A percentile compares a stretch with the other conserved stretches of the same genome.
Evolutionary conservation across 176 grass and related monocot genomes (phyloP).

Genomic region (Musa acuminata): DNA sequence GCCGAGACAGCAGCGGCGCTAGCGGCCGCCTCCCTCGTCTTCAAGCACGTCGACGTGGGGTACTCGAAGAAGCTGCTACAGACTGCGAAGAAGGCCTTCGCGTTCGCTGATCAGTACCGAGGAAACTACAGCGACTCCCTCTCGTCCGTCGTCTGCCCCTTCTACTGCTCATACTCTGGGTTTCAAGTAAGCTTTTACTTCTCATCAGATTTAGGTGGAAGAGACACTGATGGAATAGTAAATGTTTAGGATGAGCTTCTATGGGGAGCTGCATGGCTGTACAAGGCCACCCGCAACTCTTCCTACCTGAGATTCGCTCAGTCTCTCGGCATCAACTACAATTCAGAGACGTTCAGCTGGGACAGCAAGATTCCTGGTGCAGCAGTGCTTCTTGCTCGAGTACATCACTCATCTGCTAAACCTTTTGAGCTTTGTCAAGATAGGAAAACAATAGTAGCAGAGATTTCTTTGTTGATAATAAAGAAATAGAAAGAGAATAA

Average conservation of each 20-base stretch:
- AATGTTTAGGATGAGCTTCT: constrained; percentile 34
- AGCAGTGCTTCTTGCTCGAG: constrained; percentile 18
- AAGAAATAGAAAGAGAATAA: too few relatives aligned
- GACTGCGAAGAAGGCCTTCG: constrained; percentile 22
- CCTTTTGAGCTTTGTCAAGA: not conserved
- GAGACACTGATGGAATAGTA: too few relatives aligned
- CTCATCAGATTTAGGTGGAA: too few relatives aligned
- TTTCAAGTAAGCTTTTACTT: constrained; percentile 16
- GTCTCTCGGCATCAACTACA: constrained; percentile 9
- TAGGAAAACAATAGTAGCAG: not conserved
- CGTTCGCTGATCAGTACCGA: constrained; percentile 28
- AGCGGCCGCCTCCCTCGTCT: constrained; percentile 31
- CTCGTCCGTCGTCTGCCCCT: constrained; percentile 27
- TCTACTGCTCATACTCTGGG: constrained; percentile 44
- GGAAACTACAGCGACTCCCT: constrained; percentile 34
- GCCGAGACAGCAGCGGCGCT: constrained; percentile 38
- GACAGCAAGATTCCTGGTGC: constrained; percentile 31
- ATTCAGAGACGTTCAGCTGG: constrained; percentile 31
- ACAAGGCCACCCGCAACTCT: constrained; percentile 23
- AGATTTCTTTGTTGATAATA: too few relatives aligned
- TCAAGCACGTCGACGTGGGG: constrained; percentile 10
- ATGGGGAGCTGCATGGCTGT: constrained; percentile 33
- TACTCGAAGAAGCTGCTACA: constrained; percentile 27
- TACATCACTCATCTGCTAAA: not conserved
- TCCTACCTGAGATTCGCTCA: constrained; percentile 22